Evolutionary conservation across 176 grass and related monocot genomes (phyloP).

Genomic region (Alloteropsis semialata): DNA sequence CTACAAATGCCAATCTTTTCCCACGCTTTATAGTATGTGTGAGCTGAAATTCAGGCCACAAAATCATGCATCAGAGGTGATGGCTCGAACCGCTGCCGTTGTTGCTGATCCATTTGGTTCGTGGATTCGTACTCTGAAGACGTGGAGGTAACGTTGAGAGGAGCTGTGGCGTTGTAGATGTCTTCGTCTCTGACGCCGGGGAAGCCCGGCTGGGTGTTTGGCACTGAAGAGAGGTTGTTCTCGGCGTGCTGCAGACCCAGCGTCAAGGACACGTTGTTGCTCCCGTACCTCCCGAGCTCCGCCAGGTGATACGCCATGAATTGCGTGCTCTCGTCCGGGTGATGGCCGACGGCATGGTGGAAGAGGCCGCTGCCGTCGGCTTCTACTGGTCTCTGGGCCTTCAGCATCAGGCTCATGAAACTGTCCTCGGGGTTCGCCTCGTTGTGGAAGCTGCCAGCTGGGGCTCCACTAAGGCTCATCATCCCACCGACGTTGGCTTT

Average conservation of each 20-base stretch:
- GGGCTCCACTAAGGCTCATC: conserved; percentile 36
- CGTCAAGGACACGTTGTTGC: conserved; percentile 69
- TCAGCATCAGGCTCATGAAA: conserved; percentile 93
- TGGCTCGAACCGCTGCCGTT: conserved; percentile 49
- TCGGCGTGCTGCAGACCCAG: conserved; percentile 75
- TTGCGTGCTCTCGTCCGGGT: conserved; percentile 31
- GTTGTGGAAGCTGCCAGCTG: conserved; percentile 46
- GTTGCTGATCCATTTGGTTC: conserved; percentile 56
- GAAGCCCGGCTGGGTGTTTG: conserved; percentile 52
- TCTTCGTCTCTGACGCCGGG: conserved; percentile 44
- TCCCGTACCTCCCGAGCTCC: conserved; percentile 53
- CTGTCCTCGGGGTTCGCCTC: conserved; percentile 56
- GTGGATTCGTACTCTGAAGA: conserved; percentile 42
- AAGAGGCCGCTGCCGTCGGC: conserved; percentile 41
- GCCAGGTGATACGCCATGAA: conserved; percentile 71
- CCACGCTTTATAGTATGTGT: background rate
- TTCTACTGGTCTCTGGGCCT: conserved; percentile 53
- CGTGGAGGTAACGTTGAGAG: background rate
- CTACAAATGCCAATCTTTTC: conserved; percentile 45
- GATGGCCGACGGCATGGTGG: conserved; percentile 41
- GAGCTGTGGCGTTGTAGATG: conserved; percentile 44
- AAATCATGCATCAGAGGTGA: conserved; percentile 88
- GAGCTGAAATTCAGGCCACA: conserved; percentile 59
- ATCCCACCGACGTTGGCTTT: conserved; percentile 37
- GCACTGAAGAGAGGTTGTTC: conserved; percentile 41